Percentiles rank a stretch among this genome's conserved stretches.
These are phyloP conservation scores for Sugiyamaella mastotermitis DNA, from an alignment of 805 yeast species.

Conservation along the genomic window DNA sequence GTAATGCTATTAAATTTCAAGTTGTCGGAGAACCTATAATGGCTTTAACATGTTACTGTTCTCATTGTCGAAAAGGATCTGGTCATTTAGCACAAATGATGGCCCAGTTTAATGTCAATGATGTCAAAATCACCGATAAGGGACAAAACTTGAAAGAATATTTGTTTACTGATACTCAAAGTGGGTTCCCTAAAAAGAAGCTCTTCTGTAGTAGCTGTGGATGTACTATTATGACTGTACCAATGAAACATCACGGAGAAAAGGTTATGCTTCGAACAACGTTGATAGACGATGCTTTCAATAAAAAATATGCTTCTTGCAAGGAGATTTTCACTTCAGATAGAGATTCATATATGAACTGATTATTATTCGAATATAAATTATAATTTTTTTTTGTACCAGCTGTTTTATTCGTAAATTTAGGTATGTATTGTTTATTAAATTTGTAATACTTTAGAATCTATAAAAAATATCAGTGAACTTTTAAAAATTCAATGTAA, in stretches of 20 bases:
- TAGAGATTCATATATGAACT: no score
- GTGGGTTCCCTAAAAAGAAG: constrained; percentile 13
- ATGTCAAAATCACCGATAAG: constrained; percentile 8
- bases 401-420: no score
- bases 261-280: constrained; percentile 10
- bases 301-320: background rate
- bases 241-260: constrained; percentile 13
- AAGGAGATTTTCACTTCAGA: background rate
- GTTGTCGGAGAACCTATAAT: constrained; percentile 1
- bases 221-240: constrained; percentile 12
- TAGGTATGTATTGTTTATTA: no score
- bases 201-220: constrained; percentile 13
- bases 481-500: no score
- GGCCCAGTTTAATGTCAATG: constrained; percentile 2
- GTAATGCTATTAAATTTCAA: constrained; percentile 7
- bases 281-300: constrained; percentile 6
- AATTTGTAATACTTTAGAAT: no score
- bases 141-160: constrained; percentile 4
- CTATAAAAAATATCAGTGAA: no score
- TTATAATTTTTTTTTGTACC: background rate
- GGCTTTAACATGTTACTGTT: constrained; percentile 11
- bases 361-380: background rate
- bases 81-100: constrained; percentile 14
- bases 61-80: constrained; percentile 16
- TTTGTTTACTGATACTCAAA: constrained; percentile 9